Evolutionary conservation across 192 early-diverging fungal genomes (phyloP), one percentile per base, ranked within the genome.

Genomic region (Umbelopsis ramanniana): DNA sequence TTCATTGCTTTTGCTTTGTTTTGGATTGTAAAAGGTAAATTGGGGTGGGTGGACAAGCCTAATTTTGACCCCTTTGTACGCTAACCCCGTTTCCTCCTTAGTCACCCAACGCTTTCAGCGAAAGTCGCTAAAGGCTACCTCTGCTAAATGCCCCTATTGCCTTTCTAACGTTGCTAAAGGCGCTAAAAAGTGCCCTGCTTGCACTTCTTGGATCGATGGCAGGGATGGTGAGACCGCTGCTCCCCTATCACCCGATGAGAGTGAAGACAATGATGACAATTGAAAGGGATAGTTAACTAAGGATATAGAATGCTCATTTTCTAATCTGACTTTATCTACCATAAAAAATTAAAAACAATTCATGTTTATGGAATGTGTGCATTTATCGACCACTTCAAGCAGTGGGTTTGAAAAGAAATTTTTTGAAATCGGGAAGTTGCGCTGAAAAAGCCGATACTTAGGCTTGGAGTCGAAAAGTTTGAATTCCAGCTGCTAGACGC

Each of bases 1-100:
- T 82, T 92, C 46, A 79, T 91, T 52, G 71, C 82, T 45, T 53
- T 77, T 66, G 81, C 82, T 53, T 76, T 92, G 70, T 92, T 87
- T 75, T 52, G 89, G 37, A 81, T 92, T 22, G 83, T 91, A 14
- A 89, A 90, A 72, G 54, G 76, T 79, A 72, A 21, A 23, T 5
- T 7, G n/a, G n/a, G n/a, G n/a, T 46, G 22, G 17, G 3, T 48
- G 23, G 29, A 29, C 29, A 29, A 29, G 29, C 3, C 29, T 29
- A 29, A 29, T 29, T 40, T 4, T 12, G 33, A 11, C 43, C 24
- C 15, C 24, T 23, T 47, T 69, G 26, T 52, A 38, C 35, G 8
- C 63, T 48, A 55, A 60, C 11, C 22, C 63, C 19, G 47, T 17
- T 70, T 47, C 33, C 22, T 40, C 66, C 52, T 74, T 47, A 68